These are phyloP conservation scores for Alternaria dauci DNA, from an alignment of 2,329 filamentous ascomycete species.

Conservation along the genomic window DNA sequence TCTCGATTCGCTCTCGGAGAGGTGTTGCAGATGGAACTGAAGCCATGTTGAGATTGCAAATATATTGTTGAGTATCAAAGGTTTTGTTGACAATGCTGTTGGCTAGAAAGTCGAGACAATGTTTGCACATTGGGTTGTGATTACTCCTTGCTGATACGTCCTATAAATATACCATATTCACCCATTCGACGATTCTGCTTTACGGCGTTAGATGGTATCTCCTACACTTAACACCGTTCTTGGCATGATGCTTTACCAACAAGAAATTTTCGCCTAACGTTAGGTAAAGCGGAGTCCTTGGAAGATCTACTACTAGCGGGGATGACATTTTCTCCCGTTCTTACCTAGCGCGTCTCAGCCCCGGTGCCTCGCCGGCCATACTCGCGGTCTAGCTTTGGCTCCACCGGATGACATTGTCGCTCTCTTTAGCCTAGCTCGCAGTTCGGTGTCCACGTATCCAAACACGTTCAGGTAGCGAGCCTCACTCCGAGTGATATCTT, in stretches of 20 bases:
- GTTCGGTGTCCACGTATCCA: neutral
- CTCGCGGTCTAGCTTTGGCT: neutral
- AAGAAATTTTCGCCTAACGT: too few relatives aligned
- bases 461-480: too few relatives aligned
- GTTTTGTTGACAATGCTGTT: too few relatives aligned
- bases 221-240: too few relatives aligned
- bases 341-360: neutral
- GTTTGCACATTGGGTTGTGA: too few relatives aligned
- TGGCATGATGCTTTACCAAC: too few relatives aligned
- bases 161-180: too few relatives aligned
- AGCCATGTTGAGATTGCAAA: neutral
- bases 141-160: too few relatives aligned
- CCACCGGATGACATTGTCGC: neutral
- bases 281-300: too few relatives aligned
- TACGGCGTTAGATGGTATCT: too few relatives aligned
- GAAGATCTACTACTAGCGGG: neutral
- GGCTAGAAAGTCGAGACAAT: neutral
- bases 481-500: neutral
- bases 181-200: too few relatives aligned
- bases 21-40: neutral
- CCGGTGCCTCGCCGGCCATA: neutral
- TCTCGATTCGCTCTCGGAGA: slow-evolving; percentile 4
- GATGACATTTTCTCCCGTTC: slow-evolving; percentile 4
- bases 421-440: neutral
- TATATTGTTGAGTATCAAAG: too few relatives aligned